These are phyloP conservation scores for Begonia masoniana DNA, from an alignment of 306 rosid genomes.

Conservation along the genomic window DNA sequence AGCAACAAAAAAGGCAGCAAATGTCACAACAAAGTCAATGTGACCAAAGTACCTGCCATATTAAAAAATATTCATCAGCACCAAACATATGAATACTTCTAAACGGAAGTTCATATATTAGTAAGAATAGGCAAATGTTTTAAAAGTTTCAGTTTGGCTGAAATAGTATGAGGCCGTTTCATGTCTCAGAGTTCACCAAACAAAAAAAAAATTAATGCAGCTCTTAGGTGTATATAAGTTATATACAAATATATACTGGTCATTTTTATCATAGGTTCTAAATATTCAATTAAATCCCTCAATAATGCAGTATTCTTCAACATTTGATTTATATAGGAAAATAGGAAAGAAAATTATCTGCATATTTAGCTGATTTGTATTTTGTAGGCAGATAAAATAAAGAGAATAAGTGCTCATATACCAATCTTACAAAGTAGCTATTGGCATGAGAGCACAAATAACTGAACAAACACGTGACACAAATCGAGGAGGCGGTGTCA, in stretches of 20 bases:
- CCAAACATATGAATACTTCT: background rate
- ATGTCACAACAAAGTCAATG: slow-evolving; percentile 73
- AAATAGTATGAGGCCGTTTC: too few relatives aligned
- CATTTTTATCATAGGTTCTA: too few relatives aligned
- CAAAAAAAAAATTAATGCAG: background rate
- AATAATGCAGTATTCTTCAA: background rate
- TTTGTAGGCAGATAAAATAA: too few relatives aligned
- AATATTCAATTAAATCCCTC: too few relatives aligned
- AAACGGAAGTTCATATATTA: background rate
- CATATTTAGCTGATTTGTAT: background rate
- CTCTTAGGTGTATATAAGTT: background rate
- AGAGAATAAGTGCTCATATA: background rate
- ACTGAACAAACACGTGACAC: slow-evolving; percentile 82
- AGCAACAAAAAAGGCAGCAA: slow-evolving; percentile 85
- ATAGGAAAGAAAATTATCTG: background rate
- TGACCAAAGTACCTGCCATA: slow-evolving; percentile 68
- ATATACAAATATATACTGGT: background rate
- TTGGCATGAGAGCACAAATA: slow-evolving; percentile 79
- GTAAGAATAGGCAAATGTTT: background rate
- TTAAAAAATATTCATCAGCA: slow-evolving; percentile 25
- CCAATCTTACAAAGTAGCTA: slow-evolving; percentile 63
- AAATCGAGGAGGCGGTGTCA: slow-evolving; percentile 88
- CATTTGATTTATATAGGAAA: background rate
- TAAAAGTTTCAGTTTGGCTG: too few relatives aligned
- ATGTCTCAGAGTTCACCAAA: background rate